A percentile compares a stretch with the other conserved stretches of the same genome.
Evolutionary conservation across 139 green algal species (phyloP).

Genomic region (Picochlorum sp.): DNA sequence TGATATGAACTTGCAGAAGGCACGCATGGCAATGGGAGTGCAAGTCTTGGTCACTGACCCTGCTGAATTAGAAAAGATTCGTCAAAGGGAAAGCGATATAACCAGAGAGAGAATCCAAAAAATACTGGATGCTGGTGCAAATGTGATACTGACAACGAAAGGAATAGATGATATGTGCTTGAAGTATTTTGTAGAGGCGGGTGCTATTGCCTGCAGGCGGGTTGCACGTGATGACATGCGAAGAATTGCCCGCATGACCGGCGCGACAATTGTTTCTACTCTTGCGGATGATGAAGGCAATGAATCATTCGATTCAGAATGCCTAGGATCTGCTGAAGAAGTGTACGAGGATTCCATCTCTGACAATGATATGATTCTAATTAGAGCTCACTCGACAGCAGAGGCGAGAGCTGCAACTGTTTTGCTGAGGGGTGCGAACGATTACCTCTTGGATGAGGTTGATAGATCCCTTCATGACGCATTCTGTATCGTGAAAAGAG

Average conservation of each 20-base stretch:
- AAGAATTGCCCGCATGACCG: conserved; percentile 86
- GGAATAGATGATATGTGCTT: conserved; percentile 97
- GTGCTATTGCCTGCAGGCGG: conserved; percentile 76
- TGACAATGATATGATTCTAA: conserved; percentile 75
- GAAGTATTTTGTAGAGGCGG: conserved; percentile 99
- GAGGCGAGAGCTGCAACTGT: conserved; percentile 48
- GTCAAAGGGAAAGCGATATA: conserved; percentile 90
- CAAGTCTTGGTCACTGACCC: conserved; percentile 91
- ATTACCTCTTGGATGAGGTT: conserved; percentile 99
- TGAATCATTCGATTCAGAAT: conserved; percentile 85
- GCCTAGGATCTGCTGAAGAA: conserved; percentile 63
- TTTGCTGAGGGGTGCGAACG: conserved; percentile 92
- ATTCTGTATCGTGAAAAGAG: conserved; percentile 95
- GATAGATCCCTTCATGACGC: conserved; percentile 94
- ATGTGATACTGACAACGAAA: conserved; percentile 97
- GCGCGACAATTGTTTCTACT: conserved; percentile 71
- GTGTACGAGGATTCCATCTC: conserved; percentile 60
- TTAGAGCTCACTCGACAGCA: conserved; percentile 46
- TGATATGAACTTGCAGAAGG: conserved; percentile 93
- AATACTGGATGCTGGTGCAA: conserved; percentile 87
- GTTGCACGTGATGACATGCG: conserved; percentile 95
- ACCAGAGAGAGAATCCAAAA: conserved; percentile 90
- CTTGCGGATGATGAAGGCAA: conserved; percentile 96
- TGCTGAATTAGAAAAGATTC: conserved; percentile 91
- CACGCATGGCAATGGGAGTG: conserved; percentile 78